Percentiles rank a stretch among this genome's conserved stretches.
Conservation (phyloP, 2,329 filamentous ascomycete genomes). For the Penicillium sp. region DNA sequence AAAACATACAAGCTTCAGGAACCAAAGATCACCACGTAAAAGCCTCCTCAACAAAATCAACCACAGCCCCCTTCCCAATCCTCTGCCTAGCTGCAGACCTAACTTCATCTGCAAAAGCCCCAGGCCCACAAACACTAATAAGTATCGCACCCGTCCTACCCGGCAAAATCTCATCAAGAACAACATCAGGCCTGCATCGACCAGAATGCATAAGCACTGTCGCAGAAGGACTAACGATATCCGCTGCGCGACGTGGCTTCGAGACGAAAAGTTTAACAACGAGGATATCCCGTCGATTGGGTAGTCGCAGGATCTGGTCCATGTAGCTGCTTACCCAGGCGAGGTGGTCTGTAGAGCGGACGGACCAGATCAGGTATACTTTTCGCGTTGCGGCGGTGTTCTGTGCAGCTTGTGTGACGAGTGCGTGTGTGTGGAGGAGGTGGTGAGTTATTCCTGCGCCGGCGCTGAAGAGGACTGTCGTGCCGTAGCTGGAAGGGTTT, state of each 20-base stretch:
- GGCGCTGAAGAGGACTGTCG: constrained; percentile 63
- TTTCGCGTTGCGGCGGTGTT: constrained; percentile 57
- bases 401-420: constrained; percentile 53
- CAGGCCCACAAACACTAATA: constrained; percentile 63
- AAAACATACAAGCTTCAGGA: neutral
- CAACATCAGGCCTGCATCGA: constrained; percentile 54
- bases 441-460: constrained; percentile 67
- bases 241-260: constrained; percentile 54
- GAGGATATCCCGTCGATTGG: constrained; percentile 57
- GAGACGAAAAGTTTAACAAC: constrained; percentile 63
- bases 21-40: constrained; percentile 57
- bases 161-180: constrained; percentile 57
- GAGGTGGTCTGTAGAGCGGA: constrained; percentile 59
- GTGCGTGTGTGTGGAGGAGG: constrained; percentile 58
- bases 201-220: constrained; percentile 63
- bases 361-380: constrained; percentile 62
- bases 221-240: constrained; percentile 56
- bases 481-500: constrained; percentile 60
- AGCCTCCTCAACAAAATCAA: constrained; percentile 65
- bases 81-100: constrained; percentile 53
- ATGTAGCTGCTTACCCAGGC: constrained; percentile 66
- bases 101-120: constrained; percentile 62
- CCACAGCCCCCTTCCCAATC: constrained; percentile 50
- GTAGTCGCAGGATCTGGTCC: constrained; percentile 62
- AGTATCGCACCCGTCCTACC: constrained; percentile 58